Evolutionary conservation across 1,139 yeast species (phyloP).

Genomic region (Geotrichum bryndzae): DNA sequence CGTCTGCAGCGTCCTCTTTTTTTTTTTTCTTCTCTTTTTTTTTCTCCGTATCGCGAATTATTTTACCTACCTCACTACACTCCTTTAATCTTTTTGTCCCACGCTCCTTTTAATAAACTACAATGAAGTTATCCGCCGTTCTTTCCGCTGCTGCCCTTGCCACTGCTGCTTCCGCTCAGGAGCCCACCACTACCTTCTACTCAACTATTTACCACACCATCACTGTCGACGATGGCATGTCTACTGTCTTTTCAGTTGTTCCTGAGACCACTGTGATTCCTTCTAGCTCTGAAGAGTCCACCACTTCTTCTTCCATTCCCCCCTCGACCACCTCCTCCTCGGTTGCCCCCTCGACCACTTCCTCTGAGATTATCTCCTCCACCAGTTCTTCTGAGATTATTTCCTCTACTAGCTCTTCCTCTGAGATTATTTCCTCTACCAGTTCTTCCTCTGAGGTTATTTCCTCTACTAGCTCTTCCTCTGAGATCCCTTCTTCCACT

Average conservation of each 20-base stretch:
- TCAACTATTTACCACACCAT: conserved; percentile 13
- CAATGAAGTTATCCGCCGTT: conserved; percentile 1
- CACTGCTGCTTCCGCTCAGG: not conserved
- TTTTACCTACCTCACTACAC: not conserved
- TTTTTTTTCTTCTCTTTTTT: not conserved
- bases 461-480: not conserved
- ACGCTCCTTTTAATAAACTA: not conserved
- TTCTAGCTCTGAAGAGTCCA: not conserved
- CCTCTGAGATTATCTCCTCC: not conserved
- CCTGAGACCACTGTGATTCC: conserved; percentile 8
- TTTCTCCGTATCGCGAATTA: not conserved
- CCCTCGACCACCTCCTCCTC: not conserved
- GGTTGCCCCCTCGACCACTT: not conserved
- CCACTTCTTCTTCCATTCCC: not conserved
- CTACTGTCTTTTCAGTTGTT: conserved; percentile 1
- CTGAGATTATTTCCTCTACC: conserved; percentile 1
- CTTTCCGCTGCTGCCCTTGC: not conserved
- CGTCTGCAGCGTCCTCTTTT: not conserved
- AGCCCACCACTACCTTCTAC: conserved; percentile 15
- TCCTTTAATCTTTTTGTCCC: not conserved
- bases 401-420: not conserved
- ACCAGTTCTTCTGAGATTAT: not conserved
- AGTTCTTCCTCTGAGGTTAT: not conserved
- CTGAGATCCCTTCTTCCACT: not conserved
- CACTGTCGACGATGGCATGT: conserved; percentile 19